Conservation (phyloP, 345 rosid species). For the Hibiscus tridactylites region DNA sequence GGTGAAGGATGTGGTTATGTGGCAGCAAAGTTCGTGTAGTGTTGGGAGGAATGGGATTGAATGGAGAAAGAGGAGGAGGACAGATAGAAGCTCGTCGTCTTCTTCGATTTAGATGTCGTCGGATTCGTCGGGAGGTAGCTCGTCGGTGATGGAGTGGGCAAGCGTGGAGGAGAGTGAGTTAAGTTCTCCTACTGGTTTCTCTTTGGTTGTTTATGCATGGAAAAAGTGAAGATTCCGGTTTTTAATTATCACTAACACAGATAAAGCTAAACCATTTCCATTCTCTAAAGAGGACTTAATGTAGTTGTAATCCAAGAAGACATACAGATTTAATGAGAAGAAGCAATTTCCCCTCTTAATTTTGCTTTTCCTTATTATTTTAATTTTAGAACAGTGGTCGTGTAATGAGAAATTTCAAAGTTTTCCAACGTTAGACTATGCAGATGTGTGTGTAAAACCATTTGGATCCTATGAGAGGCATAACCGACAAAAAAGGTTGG, state of each 20-base stretch:
- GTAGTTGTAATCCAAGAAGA: neutral
- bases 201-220: slow-evolving; percentile 81
- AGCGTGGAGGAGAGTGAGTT: slow-evolving; percentile 58
- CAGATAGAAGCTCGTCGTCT: slow-evolving; percentile 60
- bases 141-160: slow-evolving; percentile 94
- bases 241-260: neutral
- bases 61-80: slow-evolving; percentile 56
- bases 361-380: too few species aligned
- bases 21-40: slow-evolving; percentile 37
- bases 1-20: slow-evolving; percentile 22
- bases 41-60: too few species aligned
- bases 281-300: neutral
- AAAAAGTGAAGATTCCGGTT: slow-evolving; percentile 64
- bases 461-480: neutral
- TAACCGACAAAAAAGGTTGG: neutral
- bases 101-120: slow-evolving; percentile 82
- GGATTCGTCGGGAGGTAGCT: slow-evolving; percentile 68
- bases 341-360: neutral
- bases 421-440: too few species aligned
- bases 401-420: neutral
- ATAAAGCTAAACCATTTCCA: neutral
- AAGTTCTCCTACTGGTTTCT: slow-evolving; percentile 56
- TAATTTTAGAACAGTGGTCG: neutral
- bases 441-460: too few species aligned
- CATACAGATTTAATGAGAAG: neutral